Base-by-base conservation (phyloP, 805 yeast genomes). In the Spathaspora arborariae region DNA sequence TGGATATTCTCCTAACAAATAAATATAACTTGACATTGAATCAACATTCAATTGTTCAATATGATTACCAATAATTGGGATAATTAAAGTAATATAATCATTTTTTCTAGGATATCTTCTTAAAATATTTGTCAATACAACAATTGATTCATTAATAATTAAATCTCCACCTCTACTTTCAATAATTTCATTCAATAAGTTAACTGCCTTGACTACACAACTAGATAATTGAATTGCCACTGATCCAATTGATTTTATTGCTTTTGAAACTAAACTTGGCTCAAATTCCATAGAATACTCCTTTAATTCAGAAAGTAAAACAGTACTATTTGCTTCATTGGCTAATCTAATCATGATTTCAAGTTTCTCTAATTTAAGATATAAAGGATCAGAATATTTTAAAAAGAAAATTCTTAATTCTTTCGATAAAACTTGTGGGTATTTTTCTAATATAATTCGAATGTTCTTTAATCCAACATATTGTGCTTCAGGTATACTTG, bases 381-480 rank as follows among this genome's bases (percentile, higher is more conserved):
- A 87, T 45, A 87, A 65, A 49, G 97, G 88, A 74, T 91, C 87
- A 62, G 83, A 85, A 70, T 80, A 90, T 64, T 90, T 90, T 60
- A 92, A 82, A 73, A 88, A 92, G 58, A 94, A 94, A 6, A 91
- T 94, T 54, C 96, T 79, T 56, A 90, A 70, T 61, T 92, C 97
- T 52, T 82, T 81, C 15, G 85, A 74, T 49, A 92, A 72, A 19
- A 92, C 74, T 42, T 75, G 76, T 4, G 99, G 98, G 64, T 88
- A 89, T 64, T 87, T 87, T 60, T 91, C 96, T 52, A 92, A 74
- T 40, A 92, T 82, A 56, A 92, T 85, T 63, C 96, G 78, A 50
- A 94, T 90, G 65, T 94, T 94, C 62, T 90, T 85, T 57, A 92
- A 73, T 0, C 96, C 94, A 40, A 92, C 96, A 58, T 85, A 92